Evolutionary conservation across 2,329 filamentous ascomycete genomes (phyloP), one percentile per base, ranked within the genome.

Genomic region (Pseudopithomyces chartarum): DNA sequence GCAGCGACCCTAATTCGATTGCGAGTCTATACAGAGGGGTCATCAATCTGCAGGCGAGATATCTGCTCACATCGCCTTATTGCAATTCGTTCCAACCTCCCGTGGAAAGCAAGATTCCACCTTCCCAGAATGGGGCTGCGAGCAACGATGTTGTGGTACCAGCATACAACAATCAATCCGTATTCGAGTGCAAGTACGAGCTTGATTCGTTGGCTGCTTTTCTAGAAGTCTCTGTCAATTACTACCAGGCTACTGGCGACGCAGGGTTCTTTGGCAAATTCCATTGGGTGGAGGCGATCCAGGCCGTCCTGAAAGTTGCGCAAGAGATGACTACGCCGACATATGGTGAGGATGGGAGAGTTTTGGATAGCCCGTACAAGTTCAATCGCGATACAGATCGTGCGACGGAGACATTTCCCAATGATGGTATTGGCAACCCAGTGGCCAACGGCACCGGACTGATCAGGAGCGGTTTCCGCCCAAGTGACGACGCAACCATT

Each of bases 1-100:
- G 83, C 36, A 76, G 76, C 6, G 80, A 81, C 3, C 74, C 78
- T 4, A 79, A 87, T 66, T 88, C 87, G 0, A 79, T 91, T 19
- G 87, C 88, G 33, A 85, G 84, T 20, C 77, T 91, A 0, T 90
- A 87, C 75, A 83, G 88, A 13, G 89, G 89, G 1, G 83, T 89
- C 2, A 89, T 92, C 71, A 91, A 91, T 69, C 79, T 89, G 6
- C 89, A 91, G 69, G 81, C 87, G 20, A 81, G 88, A 43, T 91
- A 90, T 71, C 81, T 91, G 50, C 79, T 85, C 52, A 82, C 83
- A 32, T 85, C 84, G 15, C 81, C 81, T 6, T 83, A 81, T 64
- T 83, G 81, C 72, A 82, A 84, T 65, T 78, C 80, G 5, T 83
- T 83, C 63, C 81, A 84, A 59, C 79, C 82, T 20, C 81, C 81